Conservation (phyloP, 352 stramenopile species). For the Pythium oligandrum region DNA sequence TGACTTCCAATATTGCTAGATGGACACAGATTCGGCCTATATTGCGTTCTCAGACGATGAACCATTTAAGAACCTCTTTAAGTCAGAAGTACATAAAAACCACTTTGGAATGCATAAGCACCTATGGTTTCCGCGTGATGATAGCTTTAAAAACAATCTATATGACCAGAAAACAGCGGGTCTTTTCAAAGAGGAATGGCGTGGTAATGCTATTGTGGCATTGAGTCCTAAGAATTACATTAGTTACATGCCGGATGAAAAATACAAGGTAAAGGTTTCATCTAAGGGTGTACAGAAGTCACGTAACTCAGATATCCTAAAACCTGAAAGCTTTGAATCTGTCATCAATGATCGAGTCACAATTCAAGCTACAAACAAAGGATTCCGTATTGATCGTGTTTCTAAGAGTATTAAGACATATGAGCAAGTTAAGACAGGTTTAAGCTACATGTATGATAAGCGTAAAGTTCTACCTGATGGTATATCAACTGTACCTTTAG, state of each 20-base stretch:
- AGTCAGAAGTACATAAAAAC: conserved; percentile 10
- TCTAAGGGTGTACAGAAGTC: conserved; percentile 23
- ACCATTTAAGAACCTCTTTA: conserved; percentile 17
- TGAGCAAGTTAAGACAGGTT: conserved; percentile 16
- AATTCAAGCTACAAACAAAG: conserved; percentile 23
- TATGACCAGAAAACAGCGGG: conserved; percentile 13
- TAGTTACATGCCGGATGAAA: conserved; percentile 19
- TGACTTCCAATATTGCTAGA: conserved; percentile 20
- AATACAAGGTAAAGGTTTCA: conserved; percentile 13
- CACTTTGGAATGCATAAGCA: conserved; percentile 16
- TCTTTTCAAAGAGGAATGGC: conserved; percentile 24
- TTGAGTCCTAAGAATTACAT: conserved; percentile 21
- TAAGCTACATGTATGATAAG: conserved; percentile 30
- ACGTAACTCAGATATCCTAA: conserved; percentile 10
- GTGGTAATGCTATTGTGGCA: conserved; percentile 18
- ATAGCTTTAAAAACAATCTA: conserved; percentile 2
- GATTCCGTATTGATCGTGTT: conserved; percentile 21
- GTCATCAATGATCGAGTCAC: conserved; percentile 24
- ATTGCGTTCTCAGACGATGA: conserved; percentile 17
- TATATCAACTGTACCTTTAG: conserved; percentile 18
- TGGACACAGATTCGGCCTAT: conserved; percentile 20
- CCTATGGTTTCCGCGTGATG: conserved; percentile 17
- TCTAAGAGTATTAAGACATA: conserved; percentile 28
- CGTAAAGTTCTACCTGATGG: conserved; percentile 16
- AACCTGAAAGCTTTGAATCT: conserved; percentile 16